phyloP scores from a whole-genome alignment of 2,329 filamentous ascomycete species.

The Aschersonia sp. region DNA sequence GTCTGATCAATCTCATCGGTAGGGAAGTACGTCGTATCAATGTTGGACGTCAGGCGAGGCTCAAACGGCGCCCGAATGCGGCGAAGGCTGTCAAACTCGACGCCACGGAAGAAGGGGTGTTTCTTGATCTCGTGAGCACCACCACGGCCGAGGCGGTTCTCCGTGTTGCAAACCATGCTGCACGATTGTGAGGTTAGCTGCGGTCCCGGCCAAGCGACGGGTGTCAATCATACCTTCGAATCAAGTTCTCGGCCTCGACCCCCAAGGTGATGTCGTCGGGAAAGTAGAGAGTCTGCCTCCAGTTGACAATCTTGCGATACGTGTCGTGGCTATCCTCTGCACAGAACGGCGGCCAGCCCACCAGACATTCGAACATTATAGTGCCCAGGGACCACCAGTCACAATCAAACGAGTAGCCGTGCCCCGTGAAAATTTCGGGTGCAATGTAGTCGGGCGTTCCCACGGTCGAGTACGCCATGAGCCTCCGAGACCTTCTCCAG shows the following conservation, averaged over 20 bases:
- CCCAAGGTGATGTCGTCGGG: conserved; percentile 87
- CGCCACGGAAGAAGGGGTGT: conserved; percentile 92
- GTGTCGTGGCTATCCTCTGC: conserved; percentile 95
- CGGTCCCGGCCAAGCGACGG: background rate
- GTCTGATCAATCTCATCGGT: conserved; percentile 97
- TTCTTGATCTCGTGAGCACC: conserved; percentile 86
- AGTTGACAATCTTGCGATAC: conserved; percentile 98
- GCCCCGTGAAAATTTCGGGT: conserved; percentile 92
- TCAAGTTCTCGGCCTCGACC: conserved; percentile 78
- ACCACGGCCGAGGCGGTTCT: conserved; percentile 76
- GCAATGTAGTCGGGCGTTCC: conserved; percentile 98
- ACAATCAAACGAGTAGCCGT: conserved; percentile 91
- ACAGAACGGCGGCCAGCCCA: conserved; percentile 98
- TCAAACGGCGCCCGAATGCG: conserved; percentile 93
- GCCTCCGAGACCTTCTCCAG: conserved; percentile 86
- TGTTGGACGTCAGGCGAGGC: conserved; percentile 79
- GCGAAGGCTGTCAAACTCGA: conserved; percentile 85
- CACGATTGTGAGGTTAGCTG: background rate
- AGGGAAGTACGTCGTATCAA: conserved; percentile 97
- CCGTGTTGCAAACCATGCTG: conserved; percentile 86
- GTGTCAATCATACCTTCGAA: conserved; percentile 55
- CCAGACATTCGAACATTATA: conserved; percentile 98
- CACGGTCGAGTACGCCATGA: conserved; percentile 97
- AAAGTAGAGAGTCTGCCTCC: conserved; percentile 91
- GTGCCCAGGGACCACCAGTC: conserved; percentile 99